A percentile compares a stretch with the other conserved stretches of the same genome.
These are phyloP conservation scores for Cordyceps cicadae DNA, from an alignment of 2,329 filamentous ascomycete genomes.

Conservation along the genomic window DNA sequence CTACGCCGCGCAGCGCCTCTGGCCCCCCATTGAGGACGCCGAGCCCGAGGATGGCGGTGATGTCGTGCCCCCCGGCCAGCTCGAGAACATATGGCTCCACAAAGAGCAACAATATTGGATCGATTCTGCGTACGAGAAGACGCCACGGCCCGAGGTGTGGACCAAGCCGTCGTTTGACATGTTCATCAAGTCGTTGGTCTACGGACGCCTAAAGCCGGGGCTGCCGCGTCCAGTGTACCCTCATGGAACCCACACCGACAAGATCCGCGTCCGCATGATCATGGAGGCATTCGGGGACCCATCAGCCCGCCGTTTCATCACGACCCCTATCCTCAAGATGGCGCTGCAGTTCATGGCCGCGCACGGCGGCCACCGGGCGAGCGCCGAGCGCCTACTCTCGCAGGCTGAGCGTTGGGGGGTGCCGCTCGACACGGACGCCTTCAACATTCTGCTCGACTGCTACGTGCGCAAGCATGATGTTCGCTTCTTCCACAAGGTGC, in stretches of 20 bases:
- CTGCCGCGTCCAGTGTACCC: conserved; percentile 28
- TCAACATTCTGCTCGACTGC: conserved; percentile 39
- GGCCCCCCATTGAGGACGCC: conserved; percentile 25
- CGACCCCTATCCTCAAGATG: conserved; percentile 33
- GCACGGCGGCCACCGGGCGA: conserved; percentile 26
- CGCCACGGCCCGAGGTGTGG: conserved; percentile 33
- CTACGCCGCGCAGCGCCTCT: conserved; percentile 28
- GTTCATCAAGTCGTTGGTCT: conserved; percentile 35
- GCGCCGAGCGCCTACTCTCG: conserved; percentile 28
- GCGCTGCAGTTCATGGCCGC: conserved; percentile 35
- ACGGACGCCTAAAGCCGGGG: conserved; percentile 27
- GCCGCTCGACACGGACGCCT: conserved; percentile 37
- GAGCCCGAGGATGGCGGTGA: conserved; percentile 15
- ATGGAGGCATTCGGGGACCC: conserved; percentile 30
- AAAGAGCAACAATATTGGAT: conserved; percentile 25
- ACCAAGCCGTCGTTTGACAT: conserved; percentile 31
- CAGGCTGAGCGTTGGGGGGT: conserved; percentile 29
- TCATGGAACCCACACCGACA: conserved; percentile 26
- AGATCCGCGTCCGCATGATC: conserved; percentile 31
- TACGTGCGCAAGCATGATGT: conserved; percentile 32
- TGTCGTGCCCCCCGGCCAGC: conserved; percentile 17
- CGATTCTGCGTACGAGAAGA: conserved; percentile 28
- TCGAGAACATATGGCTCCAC: conserved; percentile 27
- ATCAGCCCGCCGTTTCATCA: conserved; percentile 25
- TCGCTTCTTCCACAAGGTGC: conserved; percentile 31